phyloP scores from a whole-genome alignment of 768 basidiomycete genomes.

The Tylopilus sp. region DNA sequence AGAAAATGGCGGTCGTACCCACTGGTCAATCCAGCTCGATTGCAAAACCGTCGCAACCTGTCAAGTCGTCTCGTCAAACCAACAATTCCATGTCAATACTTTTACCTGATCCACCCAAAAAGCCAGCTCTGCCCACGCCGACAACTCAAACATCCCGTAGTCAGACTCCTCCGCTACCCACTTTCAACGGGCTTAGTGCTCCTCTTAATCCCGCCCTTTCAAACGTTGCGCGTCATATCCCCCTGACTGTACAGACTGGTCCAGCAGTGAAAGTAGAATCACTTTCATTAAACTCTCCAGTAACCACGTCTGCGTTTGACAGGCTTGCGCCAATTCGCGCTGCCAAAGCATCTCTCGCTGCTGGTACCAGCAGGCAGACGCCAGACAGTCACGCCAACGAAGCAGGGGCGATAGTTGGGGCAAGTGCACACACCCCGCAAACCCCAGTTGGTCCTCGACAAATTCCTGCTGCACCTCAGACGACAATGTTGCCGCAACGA shows the following conservation, averaged over 20 bases:
- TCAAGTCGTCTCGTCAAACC: constrained; percentile 12
- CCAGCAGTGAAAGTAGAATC: constrained; percentile 19
- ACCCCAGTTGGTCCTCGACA: neutral
- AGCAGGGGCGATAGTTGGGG: neutral
- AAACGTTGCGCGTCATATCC: neutral
- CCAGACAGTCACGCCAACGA: constrained; percentile 5
- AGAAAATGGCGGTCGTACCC: neutral
- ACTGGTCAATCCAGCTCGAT: neutral
- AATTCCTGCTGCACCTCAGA: neutral
- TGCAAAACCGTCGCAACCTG: constrained; percentile 1
- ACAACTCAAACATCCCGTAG: neutral
- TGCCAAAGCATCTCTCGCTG: constrained; percentile 25
- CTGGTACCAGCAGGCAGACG: constrained; percentile 8
- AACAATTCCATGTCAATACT: constrained; percentile 21
- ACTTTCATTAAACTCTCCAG: constrained; percentile 10
- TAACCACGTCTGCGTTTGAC: constrained; percentile 9
- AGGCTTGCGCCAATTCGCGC: constrained; percentile 34
- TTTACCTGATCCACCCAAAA: neutral
- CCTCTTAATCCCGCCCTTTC: neutral
- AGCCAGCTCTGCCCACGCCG: neutral
- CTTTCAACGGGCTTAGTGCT: neutral
- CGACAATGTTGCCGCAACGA: neutral
- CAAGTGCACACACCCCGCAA: neutral
- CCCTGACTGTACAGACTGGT: constrained; percentile 12
- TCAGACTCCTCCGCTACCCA: neutral